These are phyloP conservation scores for Leccinum uliginosum DNA, from an alignment of 768 basidiomycete genomes.

Conservation along the genomic window DNA sequence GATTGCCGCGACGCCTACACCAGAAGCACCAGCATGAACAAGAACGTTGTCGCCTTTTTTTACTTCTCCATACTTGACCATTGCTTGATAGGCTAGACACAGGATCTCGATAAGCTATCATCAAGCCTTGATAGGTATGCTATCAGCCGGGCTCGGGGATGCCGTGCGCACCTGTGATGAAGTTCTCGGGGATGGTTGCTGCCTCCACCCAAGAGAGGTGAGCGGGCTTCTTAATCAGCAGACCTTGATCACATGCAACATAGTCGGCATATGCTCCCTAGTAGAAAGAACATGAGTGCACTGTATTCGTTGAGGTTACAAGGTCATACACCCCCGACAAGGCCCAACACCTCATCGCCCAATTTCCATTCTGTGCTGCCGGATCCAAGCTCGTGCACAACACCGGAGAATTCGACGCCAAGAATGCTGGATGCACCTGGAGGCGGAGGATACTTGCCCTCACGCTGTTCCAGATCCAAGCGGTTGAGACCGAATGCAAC, in stretches of 20 bases:
- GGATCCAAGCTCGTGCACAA: slow-evolving; percentile 49
- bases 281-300: slow-evolving; percentile 1
- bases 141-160: slow-evolving; percentile 5
- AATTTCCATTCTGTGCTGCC: slow-evolving; percentile 50
- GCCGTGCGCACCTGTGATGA: slow-evolving; percentile 65
- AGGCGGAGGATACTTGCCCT: slow-evolving; percentile 74
- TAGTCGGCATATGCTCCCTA: slow-evolving; percentile 93
- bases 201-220: slow-evolving; percentile 80
- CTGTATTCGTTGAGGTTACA: neutral
- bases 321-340: slow-evolving; percentile 64
- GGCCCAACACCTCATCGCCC: slow-evolving; percentile 74
- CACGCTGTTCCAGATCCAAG: slow-evolving; percentile 74
- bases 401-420: slow-evolving; percentile 85
- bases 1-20: slow-evolving; percentile 84
- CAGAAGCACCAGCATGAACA: slow-evolving; percentile 88
- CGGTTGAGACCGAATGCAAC: slow-evolving; percentile 87
- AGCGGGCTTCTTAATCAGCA: slow-evolving; percentile 70
- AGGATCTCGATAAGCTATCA: neutral
- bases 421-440: slow-evolving; percentile 71
- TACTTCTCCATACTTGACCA: slow-evolving; percentile 65
- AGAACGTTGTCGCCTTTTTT: slow-evolving; percentile 71
- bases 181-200: slow-evolving; percentile 84
- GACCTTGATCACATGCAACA: slow-evolving; percentile 59
- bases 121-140: slow-evolving; percentile 3
- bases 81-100: slow-evolving; percentile 52